phyloP scores from a whole-genome alignment of 306 rosid species.

The Coriaria nepalensis region DNA sequence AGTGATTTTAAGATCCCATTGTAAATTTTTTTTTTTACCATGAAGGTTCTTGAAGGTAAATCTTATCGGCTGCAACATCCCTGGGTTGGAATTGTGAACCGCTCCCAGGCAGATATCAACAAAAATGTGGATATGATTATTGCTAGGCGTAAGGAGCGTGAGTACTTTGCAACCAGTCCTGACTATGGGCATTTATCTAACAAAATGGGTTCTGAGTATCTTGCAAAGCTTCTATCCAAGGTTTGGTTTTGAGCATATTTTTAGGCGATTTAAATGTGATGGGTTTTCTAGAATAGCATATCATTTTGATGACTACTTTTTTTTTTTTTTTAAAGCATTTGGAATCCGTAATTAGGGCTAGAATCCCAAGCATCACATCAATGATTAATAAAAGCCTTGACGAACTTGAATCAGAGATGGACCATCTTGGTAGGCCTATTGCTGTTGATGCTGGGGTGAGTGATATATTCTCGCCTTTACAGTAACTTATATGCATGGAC shows the following conservation, averaged over 20 bases:
- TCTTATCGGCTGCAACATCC: constrained; percentile 80
- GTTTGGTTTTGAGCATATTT: constrained; percentile 18
- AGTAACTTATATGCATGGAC: constrained; percentile 7
- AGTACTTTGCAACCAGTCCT: constrained; percentile 83
- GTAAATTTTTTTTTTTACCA: not conserved
- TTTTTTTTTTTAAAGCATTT: constrained; percentile 47
- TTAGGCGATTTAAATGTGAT: not conserved
- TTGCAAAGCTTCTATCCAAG: constrained; percentile 93
- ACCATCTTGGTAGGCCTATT: constrained; percentile 76
- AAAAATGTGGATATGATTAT: constrained; percentile 77
- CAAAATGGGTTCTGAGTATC: constrained; percentile 97
- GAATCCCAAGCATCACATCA: constrained; percentile 67
- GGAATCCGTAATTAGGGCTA: constrained; percentile 68
- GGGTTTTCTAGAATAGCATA: constrained; percentile 2
- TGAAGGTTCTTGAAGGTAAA: constrained; percentile 90
- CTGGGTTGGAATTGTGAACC: constrained; percentile 97
- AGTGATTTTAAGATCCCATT: not conserved
- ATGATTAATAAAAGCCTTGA: constrained; percentile 74
- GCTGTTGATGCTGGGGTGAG: constrained; percentile 90
- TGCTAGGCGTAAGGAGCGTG: constrained; percentile 84
- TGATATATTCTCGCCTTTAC: constrained; percentile 6
- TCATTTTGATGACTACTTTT: constrained; percentile 14
- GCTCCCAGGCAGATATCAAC: constrained; percentile 95
- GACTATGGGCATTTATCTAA: constrained; percentile 79
- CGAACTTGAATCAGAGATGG: constrained; percentile 86